Evolutionary conservation across 192 early-diverging fungal species (phyloP).

Genomic region (Podila minutissima): DNA sequence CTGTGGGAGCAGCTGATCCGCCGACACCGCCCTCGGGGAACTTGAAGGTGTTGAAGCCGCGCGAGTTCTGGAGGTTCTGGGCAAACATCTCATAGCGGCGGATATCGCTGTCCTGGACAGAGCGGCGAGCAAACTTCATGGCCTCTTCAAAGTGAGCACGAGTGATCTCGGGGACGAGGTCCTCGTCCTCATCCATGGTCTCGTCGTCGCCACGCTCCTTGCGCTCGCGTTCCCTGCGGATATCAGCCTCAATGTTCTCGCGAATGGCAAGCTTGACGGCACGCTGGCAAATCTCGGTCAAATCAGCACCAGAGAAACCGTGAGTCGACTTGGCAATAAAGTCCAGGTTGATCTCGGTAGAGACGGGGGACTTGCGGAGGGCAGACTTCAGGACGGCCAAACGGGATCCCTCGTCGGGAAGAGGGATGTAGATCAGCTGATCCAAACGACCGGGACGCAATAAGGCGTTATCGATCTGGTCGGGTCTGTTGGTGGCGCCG

Average conservation of each 20-base stretch:
- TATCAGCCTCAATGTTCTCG: constrained; percentile 92
- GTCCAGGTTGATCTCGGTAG: constrained; percentile 78
- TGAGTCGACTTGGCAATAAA: constrained; percentile 90
- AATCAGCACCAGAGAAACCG: constrained; percentile 98
- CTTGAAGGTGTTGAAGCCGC: constrained; percentile 96
- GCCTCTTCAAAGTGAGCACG: constrained; percentile 98
- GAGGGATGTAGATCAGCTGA: constrained; percentile 97
- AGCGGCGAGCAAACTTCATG: constrained; percentile 96
- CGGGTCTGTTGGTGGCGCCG: constrained; percentile 98
- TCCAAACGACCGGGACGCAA: constrained; percentile 98
- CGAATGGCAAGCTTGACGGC: constrained; percentile 98
- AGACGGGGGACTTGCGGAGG: constrained; percentile 94
- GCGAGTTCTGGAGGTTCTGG: constrained; percentile 95
- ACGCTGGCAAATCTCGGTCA: constrained; percentile 98
- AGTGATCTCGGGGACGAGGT: constrained; percentile 93
- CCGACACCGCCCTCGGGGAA: constrained; percentile 83
- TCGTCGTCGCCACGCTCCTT: constrained; percentile 84
- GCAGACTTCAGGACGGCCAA: constrained; percentile 84
- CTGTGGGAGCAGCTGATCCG: constrained; percentile 48
- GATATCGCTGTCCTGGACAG: constrained; percentile 95
- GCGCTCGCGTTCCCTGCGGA: constrained; percentile 74
- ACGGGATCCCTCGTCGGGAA: constrained; percentile 92
- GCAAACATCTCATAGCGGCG: constrained; percentile 99
- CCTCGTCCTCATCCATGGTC: constrained; percentile 80
- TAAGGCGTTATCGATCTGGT: constrained; percentile 97